Conservation (phyloP, 1,284 basidiomycete species). For the Puccinia horiana region DNA sequence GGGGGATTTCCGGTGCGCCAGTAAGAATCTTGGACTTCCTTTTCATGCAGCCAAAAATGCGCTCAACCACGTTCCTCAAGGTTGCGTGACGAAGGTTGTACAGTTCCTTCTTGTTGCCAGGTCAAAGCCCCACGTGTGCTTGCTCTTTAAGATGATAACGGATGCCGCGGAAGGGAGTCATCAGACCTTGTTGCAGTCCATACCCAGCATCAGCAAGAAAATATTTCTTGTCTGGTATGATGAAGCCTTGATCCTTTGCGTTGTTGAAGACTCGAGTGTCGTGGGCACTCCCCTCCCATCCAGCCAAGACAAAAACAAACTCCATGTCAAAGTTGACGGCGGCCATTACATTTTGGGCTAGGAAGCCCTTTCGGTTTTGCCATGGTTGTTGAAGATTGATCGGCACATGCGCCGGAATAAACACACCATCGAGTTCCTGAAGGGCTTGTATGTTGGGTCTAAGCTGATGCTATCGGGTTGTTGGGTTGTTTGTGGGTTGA, state of each 20-base stretch:
- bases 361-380: too few relatives aligned
- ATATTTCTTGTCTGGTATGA: background rate
- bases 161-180: too few relatives aligned
- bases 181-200: slow-evolving; percentile 55
- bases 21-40: background rate
- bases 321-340: background rate
- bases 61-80: slow-evolving; percentile 7
- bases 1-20: background rate
- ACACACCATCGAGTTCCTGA: background rate
- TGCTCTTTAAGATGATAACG: slow-evolving; percentile 61
- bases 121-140: slow-evolving; percentile 39
- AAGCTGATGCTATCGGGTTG: too few relatives aligned
- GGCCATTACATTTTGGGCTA: too few relatives aligned
- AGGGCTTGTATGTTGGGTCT: background rate
- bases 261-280: background rate
- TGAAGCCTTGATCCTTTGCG: background rate
- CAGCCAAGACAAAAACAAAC: too few relatives aligned
- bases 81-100: too few relatives aligned
- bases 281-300: too few relatives aligned
- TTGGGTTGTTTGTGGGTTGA: background rate
- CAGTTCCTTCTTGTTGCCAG: background rate
- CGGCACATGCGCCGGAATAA: too few relatives aligned
- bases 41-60: background rate
- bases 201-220: background rate
- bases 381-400: too few relatives aligned